These are phyloP conservation scores for Trypanosoma platydactyli DNA, from an alignment of 208 protist species.

Conservation along the genomic window DNA sequence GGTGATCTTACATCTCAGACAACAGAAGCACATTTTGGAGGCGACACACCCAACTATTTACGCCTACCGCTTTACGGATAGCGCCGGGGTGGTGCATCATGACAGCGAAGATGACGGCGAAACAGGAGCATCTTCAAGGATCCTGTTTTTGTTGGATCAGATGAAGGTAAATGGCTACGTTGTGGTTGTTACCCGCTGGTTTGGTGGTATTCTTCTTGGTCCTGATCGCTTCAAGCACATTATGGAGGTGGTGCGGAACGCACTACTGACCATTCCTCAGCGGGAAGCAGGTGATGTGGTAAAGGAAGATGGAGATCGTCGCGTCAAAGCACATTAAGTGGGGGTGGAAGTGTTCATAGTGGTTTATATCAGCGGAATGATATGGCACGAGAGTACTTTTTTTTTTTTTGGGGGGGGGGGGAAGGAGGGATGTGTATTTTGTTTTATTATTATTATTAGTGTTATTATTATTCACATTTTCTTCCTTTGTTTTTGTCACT, in stretches of 20 bases:
- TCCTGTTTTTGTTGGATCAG: conserved; percentile 89
- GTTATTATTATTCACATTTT: conserved; percentile 12
- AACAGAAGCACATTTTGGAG: conserved; percentile 59
- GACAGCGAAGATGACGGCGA: conserved; percentile 95
- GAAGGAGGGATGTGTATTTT: no score
- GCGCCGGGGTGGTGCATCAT: conserved; percentile 60
- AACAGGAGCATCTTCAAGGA: conserved; percentile 71
- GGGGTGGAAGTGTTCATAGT: background rate
- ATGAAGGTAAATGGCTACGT: conserved; percentile 80
- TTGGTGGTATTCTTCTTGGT: conserved; percentile 93
- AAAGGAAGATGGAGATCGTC: background rate
- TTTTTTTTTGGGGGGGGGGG: no score
- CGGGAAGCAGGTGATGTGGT: conserved; percentile 27
- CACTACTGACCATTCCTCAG: conserved; percentile 63
- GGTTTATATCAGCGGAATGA: conserved; percentile 1
- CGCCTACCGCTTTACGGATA: conserved; percentile 91
- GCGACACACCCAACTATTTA: conserved; percentile 92
- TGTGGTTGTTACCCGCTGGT: conserved; percentile 95
- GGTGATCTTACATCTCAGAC: conserved; percentile 59
- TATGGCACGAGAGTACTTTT: conserved; percentile 4
- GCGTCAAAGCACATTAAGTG: conserved; percentile 9
- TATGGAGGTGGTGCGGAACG: conserved; percentile 77
- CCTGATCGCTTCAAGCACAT: conserved; percentile 95
- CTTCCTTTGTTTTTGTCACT: conserved; percentile 26
- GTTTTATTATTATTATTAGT: conserved; percentile 8